Evolutionary conservation across 148 eudicot species (phyloP), one percentile per base, ranked within the genome.

Genomic region (Chenopodium album): DNA sequence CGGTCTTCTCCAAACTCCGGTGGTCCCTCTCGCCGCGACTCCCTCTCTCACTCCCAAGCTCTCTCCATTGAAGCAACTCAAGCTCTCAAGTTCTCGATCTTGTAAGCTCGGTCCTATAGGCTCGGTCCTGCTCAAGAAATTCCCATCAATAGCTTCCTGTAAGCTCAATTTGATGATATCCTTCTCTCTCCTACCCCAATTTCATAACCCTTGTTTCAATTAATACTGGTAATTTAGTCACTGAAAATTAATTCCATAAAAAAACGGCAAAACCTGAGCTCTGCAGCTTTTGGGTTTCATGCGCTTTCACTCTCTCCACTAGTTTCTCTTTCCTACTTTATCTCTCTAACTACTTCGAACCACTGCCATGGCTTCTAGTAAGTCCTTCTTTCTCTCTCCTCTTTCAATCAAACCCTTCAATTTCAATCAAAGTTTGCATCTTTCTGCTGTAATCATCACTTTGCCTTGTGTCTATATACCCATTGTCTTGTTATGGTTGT

Each of bases 311-410:
- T 78, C 82, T 23, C 78, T 83, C 60, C 82, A 74, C 78, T 60
- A 56, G 34, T 78, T 63, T 23, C 65, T 64, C 8, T 60, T 47
- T 66, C 54, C 62, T 70, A 17, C 71, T 56, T 54, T 68, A 65
- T 69, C 29, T 70, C 22, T 23, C 28, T 62, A 34, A 37, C 73
- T 69, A 2, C n/a, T 31, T 32, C 60, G 13, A 29, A 2, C 19
- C 60, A 23, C 31, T 48, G 7, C 83, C 68, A 84, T 84, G 86
- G 77, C 84, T 84, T 64, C 86, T 65, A 72, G 86, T 84, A 64
- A 77, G 75, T 84, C 6, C 22, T 60, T 67, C 32, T 71, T 60
- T 28, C 32, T 22, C 44, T 77, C 59, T 70, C 28, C 17, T 37
- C 44, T 12, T 29, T 1, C 12, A 8, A 52, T 71, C 12, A 9